A percentile compares a stretch with the other conserved stretches of the same genome.
Conservation (phyloP, 768 basidiomycete genomes). For the Terana coerulea region DNA sequence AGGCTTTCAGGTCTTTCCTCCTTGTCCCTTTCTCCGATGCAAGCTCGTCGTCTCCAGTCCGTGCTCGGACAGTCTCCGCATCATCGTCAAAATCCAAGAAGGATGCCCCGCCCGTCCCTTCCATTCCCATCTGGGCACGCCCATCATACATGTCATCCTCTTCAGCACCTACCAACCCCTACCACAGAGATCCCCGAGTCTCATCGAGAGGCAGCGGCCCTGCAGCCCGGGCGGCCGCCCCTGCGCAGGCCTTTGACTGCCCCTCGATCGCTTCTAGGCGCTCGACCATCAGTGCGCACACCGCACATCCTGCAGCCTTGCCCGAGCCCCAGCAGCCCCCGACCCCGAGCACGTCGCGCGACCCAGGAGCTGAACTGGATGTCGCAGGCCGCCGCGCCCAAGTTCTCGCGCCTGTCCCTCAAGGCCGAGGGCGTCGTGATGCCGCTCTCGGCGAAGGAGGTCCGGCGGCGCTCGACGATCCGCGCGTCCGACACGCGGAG, state of each 20-base stretch:
- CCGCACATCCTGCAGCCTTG: not conserved
- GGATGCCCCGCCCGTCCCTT: slow-evolving; percentile 7
- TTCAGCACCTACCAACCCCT: no score
- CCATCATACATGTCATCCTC: not conserved
- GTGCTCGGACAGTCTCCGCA: slow-evolving; percentile 1
- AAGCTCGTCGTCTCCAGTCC: not conserved
- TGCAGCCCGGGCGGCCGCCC: not conserved
- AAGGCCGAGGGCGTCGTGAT: slow-evolving; percentile 24
- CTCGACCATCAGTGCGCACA: slow-evolving; percentile 8
- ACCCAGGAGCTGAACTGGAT: slow-evolving; percentile 26
- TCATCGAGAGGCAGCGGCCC: not conserved
- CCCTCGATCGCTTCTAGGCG: slow-evolving; percentile 1
- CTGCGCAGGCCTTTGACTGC: not conserved
- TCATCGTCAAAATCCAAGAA: not conserved
- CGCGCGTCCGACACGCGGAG: not conserved
- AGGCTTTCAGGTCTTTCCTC: slow-evolving; percentile 4
- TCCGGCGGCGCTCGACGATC: slow-evolving; percentile 14
- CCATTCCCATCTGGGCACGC: slow-evolving; percentile 11
- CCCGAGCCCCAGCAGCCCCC: not conserved
- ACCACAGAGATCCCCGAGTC: not conserved
- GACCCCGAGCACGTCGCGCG: slow-evolving; percentile 14
- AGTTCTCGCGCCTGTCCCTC: slow-evolving; percentile 25
- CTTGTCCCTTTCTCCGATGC: no score
- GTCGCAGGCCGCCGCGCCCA: slow-evolving; percentile 18
- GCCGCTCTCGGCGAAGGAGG: slow-evolving; percentile 22